Evolutionary conservation across 441 rosid genomes (phyloP).

Genomic region (Populus hybrid): DNA sequence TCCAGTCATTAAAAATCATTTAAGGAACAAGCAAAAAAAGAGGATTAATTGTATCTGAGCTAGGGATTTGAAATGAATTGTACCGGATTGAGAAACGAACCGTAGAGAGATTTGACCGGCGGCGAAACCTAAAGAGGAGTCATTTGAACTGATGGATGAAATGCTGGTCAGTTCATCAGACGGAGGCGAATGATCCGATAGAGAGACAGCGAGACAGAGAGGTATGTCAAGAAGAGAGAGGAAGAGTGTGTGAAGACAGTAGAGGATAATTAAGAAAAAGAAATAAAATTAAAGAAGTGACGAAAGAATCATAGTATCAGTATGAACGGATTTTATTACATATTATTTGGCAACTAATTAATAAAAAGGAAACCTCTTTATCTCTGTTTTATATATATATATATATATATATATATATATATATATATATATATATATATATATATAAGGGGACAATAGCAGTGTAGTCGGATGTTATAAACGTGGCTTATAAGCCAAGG

Average conservation of each 20-base stretch:
- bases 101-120: constrained; percentile 16
- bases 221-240: background rate
- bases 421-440: too few species aligned
- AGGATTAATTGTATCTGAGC: constrained; percentile 19
- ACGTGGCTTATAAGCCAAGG: background rate
- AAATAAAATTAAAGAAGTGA: background rate
- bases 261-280: constrained; percentile 16
- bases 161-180: constrained; percentile 23
- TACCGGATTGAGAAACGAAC: constrained; percentile 17
- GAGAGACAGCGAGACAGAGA: background rate
- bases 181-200: constrained; percentile 27
- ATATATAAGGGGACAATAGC: too few species aligned
- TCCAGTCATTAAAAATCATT: constrained; percentile 9
- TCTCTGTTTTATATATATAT: background rate
- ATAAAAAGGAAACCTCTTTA: background rate
- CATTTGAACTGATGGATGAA: constrained; percentile 29
- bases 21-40: background rate
- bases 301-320: background rate
- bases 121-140: constrained; percentile 17
- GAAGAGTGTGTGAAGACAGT: constrained; percentile 3
- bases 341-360: background rate
- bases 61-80: constrained; percentile 4
- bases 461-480: background rate
- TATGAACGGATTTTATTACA: background rate
- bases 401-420: too few species aligned